Evolutionary conservation across 768 basidiomycete species (phyloP), one percentile per base, ranked within the genome.

Genomic region (Fistulinella prunicolor): DNA sequence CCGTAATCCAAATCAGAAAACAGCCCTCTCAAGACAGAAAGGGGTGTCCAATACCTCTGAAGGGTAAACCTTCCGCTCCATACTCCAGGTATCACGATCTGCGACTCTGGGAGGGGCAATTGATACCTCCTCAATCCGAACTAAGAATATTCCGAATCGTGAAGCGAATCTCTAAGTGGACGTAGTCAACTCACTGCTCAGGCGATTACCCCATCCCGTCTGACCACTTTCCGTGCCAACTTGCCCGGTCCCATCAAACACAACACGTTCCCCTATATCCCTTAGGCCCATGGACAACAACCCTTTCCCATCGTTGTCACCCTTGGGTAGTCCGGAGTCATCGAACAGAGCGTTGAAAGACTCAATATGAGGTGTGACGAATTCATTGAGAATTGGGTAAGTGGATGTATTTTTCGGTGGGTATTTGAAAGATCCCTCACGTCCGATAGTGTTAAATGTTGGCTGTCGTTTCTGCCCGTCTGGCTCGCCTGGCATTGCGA

Each of bases 261-360:
- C 85, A n/a, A 94, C 91, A 51, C 93, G 89, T 58, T 89, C 83
- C 0, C 86, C 86, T 32, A 98, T 86, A 54, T 97, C 91, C 56
- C 85, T 80, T 12, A 97, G 61, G 8, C 81, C 90, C 2, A 91
- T 70, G 41, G 81, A 82, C 8, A 99, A 64, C 9, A 98, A 67
- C 0, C 96, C 96, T 28, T 77, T 76, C 2, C 89, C 89, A 47
- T 90, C 82, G 13, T 84, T 84, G 57, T 85, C 84, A 9, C 86
- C 85, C 38, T 75, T 62, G 48, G 85, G 81, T 46, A 89, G 65
- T n/a, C 87, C 87, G 44, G 87, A 85, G 65, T 95, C 93, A 61
- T 97, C 94, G 66, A 97, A 94, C 22, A 99, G 78, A 14, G 92
- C 85, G 68, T 98, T 95, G 77, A 99, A 98, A 32, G 90, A 93